These are phyloP conservation scores for Fusarium marasasianum DNA, from an alignment of 2,329 filamentous ascomycete species.

Conservation along the genomic window DNA sequence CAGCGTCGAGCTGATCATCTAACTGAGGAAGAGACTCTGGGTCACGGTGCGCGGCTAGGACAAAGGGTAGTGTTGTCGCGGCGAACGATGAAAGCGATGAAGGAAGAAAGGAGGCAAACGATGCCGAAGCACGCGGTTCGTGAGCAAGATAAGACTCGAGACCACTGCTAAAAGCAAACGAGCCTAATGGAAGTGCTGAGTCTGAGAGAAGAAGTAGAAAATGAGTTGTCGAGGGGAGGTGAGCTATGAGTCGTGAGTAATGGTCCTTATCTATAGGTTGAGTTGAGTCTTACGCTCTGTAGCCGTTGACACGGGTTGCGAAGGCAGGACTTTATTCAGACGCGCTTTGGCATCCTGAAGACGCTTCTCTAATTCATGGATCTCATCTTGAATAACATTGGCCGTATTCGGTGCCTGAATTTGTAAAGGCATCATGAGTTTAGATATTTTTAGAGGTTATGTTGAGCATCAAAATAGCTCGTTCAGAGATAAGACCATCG, in stretches of 20 bases:
- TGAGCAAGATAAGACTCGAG: constrained; percentile 86
- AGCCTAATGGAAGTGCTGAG: constrained; percentile 82
- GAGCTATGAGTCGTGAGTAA: constrained; percentile 23
- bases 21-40: constrained; percentile 63
- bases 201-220: constrained; percentile 81
- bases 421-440: constrained; percentile 40
- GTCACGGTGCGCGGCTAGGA: constrained; percentile 71
- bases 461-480: constrained; percentile 24
- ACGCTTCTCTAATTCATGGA: constrained; percentile 65
- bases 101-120: constrained; percentile 73
- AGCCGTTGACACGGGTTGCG: constrained; percentile 23
- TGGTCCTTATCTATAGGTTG: neutral
- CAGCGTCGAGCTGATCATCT: constrained; percentile 81
- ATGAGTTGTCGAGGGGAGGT: constrained; percentile 55
- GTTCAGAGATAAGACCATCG: constrained; percentile 34
- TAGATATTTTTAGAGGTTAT: constrained; percentile 9
- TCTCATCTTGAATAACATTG: constrained; percentile 60
- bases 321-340: constrained; percentile 48
- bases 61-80: constrained; percentile 77
- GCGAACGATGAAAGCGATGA: constrained; percentile 77
- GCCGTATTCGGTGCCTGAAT: constrained; percentile 33
- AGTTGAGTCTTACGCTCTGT: constrained; percentile 27
- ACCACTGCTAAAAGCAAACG: constrained; percentile 87
- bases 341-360: constrained; percentile 58
- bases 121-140: constrained; percentile 51